A percentile compares a stretch with the other conserved stretches of the same genome.
phyloP scores from a whole-genome alignment of 768 basidiomycete species.

The Mycena metata region DNA sequence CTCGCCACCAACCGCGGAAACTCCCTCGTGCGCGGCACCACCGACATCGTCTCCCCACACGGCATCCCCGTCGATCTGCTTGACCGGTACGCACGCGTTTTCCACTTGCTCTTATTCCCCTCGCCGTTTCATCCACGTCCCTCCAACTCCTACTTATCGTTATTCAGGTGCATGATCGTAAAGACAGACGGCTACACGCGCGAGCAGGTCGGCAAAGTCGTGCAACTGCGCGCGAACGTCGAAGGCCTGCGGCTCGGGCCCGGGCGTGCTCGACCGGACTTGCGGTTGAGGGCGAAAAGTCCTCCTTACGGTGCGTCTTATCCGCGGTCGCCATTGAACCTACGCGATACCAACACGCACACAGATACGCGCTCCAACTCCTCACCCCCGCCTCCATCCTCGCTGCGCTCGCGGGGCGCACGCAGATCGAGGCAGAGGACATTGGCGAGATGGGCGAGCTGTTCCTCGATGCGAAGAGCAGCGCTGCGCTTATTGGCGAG shows the following conservation, averaged over 20 bases:
- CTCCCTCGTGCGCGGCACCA: conserved; percentile 92
- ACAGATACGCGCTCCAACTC: conserved; percentile 28
- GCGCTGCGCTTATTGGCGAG: conserved; percentile 65
- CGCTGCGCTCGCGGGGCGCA: conserved; percentile 80
- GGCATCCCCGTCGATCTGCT: conserved; percentile 95
- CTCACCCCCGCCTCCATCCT: conserved; percentile 78
- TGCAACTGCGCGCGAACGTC: conserved; percentile 76
- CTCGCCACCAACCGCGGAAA: conserved; percentile 97
- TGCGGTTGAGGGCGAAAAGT: conserved; percentile 41
- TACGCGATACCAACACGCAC: no score
- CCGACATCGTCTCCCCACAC: conserved; percentile 91
- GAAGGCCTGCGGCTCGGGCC: conserved; percentile 78
- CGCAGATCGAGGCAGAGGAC: conserved; percentile 89
- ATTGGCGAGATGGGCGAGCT: conserved; percentile 94
- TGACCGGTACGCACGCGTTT: conserved; percentile 76
- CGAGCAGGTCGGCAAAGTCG: conserved; percentile 32
- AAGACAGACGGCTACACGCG: conserved; percentile 85
- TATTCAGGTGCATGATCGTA: conserved; percentile 89
- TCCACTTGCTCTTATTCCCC: conserved; percentile 19
- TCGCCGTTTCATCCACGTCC: no score
- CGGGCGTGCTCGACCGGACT: conserved; percentile 53
- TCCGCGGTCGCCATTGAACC: no score
- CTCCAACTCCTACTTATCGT: no score
- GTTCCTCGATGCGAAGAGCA: conserved; percentile 94
- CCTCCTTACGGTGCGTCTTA: conserved; percentile 24